A percentile compares a stretch with the other conserved stretches of the same genome.
These are phyloP conservation scores for Symbiodinium pilosum DNA, from an alignment of 73 alveolate species.

Conservation along the genomic window DNA sequence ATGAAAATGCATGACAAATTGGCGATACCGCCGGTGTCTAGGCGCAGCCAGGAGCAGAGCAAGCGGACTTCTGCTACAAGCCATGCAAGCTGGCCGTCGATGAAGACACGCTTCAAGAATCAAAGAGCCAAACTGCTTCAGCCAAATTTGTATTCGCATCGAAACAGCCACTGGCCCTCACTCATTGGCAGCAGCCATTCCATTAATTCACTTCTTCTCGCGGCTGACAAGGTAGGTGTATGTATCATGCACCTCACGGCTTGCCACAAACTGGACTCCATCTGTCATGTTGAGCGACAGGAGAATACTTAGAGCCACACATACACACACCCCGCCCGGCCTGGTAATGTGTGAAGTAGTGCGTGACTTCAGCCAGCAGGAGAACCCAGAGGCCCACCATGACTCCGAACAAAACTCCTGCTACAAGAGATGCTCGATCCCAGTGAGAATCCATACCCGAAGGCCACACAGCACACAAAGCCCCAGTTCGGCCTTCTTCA, in stretches of 20 bases:
- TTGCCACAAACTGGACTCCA: too few species aligned
- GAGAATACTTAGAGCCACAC: too few species aligned
- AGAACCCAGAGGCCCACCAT: slow-evolving; percentile 83
- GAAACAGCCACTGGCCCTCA: neutral
- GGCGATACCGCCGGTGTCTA: too few species aligned
- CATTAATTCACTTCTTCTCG: too few species aligned
- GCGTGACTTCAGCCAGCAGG: slow-evolving; percentile 57
- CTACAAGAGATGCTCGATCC: too few species aligned
- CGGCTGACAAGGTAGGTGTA: neutral
- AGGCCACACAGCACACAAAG: too few species aligned
- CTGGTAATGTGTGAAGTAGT: slow-evolving; percentile 50
- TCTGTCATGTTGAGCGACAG: too few species aligned
- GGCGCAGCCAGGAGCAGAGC: too few species aligned
- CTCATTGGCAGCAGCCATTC: neutral
- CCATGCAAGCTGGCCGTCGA: neutral
- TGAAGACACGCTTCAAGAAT: neutral
- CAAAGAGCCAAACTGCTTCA: too few species aligned
- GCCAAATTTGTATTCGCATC: too few species aligned
- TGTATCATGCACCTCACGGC: neutral
- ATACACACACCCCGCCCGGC: neutral
- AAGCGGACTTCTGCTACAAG: neutral
- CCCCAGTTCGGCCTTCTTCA: slow-evolving; percentile 49
- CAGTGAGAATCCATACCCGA: too few species aligned
- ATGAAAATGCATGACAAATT: too few species aligned
- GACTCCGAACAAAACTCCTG: slow-evolving; percentile 74